Base-by-base conservation (phyloP, 805 yeast genomes). In the Kazachstania viticola region DNA sequence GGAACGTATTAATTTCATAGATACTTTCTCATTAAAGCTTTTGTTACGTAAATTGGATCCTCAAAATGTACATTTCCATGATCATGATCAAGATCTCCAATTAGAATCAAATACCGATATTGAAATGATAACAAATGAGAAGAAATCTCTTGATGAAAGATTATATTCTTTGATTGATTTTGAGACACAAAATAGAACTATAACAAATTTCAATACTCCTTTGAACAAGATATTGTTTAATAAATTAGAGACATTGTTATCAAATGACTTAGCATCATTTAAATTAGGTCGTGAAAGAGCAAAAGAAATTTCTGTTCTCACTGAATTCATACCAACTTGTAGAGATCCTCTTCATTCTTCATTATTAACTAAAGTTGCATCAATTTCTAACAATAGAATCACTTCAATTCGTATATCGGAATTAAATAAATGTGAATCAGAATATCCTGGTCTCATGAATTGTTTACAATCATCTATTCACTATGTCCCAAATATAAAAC, bases 401-500 rank as follows among this genome's bases (percentile, higher is more conserved):
- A 44, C 45, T 7, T 52, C 59, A 2, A 19, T 52, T 15, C 56
- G 52, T 32, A 39, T 44, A 36, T 30, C 46, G 4, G 49, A 52
- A 32, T 25, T 48, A n/a, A 30, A 34, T 6, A 42, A 42, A 32
- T 35, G 39, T 14, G 52, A 51, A 25, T 21, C 24, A 5, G 41
- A 42, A 9, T 28, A 37, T 21, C 39, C 45, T 6, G 50, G 56
- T 1, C 38, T 54, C 23, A 27, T 45, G 5, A 31, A 40, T 19
- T 66, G 52, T 42, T 46, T 59, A 14, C 52, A 44, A 27, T 42
- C 41, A 14, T 65, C 64, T 33, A 65, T 67, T 33, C 79, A 73
- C 49, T 71, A 62, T 42, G 58, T 72, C n/a, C 77, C 77, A 9
- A 58, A 70, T 19, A 54, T 71, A 19, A 71, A 69, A 37, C 46